phyloP scores from a whole-genome alignment of 495 filamentous ascomycete species.

The Hypoxylon lenormandii region DNA sequence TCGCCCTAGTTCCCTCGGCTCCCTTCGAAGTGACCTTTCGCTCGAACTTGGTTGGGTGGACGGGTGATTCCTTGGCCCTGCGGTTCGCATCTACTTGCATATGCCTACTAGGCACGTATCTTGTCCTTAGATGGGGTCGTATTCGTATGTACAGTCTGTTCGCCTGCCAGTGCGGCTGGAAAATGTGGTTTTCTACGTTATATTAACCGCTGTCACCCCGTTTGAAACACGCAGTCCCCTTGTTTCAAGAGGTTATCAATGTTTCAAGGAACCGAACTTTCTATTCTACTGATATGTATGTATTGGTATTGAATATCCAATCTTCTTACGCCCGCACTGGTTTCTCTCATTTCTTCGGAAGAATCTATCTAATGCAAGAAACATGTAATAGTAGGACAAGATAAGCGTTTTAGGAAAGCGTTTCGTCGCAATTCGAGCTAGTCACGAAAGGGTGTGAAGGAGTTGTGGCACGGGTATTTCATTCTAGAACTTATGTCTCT shows the following conservation, averaged over 20 bases:
- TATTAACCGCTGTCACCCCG: slow-evolving; percentile 21
- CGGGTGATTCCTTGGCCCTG: background rate
- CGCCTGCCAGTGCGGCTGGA: slow-evolving; percentile 3
- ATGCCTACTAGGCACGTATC: background rate
- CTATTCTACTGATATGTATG: background rate
- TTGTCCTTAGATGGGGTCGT: background rate
- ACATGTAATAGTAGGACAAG: background rate
- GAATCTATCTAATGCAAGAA: background rate
- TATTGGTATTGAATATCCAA: background rate
- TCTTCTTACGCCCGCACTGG: no score
- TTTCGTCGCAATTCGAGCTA: background rate
- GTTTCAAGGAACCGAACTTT: slow-evolving; percentile 23
- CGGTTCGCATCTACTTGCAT: background rate
- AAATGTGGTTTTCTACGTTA: slow-evolving; percentile 11
- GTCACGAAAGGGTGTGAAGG: background rate
- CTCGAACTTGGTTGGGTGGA: background rate
- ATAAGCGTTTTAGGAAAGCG: background rate
- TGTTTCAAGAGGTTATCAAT: slow-evolving; percentile 30
- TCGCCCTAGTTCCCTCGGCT: slow-evolving; percentile 11
- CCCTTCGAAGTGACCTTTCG: slow-evolving; percentile 11
- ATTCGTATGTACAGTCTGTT: background rate
- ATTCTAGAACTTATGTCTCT: background rate
- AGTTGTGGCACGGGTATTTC: background rate
- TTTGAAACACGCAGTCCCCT: slow-evolving; percentile 24
- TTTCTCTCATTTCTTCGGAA: background rate